Evolutionary conservation across 257 asterid species (phyloP).

Genomic region (Gardenia jasminoides): DNA sequence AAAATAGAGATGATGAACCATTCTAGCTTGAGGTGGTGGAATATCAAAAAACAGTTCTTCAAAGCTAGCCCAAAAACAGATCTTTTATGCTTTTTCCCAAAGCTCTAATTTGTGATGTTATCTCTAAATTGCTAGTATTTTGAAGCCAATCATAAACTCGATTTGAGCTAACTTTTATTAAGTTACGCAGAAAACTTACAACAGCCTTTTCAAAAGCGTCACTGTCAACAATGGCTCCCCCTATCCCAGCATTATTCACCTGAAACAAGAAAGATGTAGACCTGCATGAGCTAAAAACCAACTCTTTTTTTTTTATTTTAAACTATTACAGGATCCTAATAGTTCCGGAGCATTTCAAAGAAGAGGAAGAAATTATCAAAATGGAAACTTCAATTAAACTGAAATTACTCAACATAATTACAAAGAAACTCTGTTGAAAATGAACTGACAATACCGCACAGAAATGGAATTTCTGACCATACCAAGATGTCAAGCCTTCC

Average conservation of each 20-base stretch:
- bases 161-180: background rate
- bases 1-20: background rate
- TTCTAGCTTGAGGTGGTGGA: background rate
- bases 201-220: background rate
- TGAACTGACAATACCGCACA: no score
- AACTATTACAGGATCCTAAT: no score
- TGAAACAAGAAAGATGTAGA: background rate
- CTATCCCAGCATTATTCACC: slow-evolving; percentile 50
- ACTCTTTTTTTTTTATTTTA: no score
- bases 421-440: no score
- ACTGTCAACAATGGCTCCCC: slow-evolving; percentile 19
- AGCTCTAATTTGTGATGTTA: no score
- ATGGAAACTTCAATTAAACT: no score
- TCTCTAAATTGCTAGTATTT: no score
- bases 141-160: background rate
- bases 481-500: slow-evolving; percentile 57
- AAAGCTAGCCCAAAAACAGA: background rate
- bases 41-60: no score
- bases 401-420: no score
- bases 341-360: no score
- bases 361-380: no score
- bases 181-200: background rate
- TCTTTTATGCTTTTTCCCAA: background rate
- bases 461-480: background rate
- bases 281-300: no score